phyloP scores from a whole-genome alignment of 371 early-diverging fungal genomes.

The Zopfochytrium polystomum region DNA sequence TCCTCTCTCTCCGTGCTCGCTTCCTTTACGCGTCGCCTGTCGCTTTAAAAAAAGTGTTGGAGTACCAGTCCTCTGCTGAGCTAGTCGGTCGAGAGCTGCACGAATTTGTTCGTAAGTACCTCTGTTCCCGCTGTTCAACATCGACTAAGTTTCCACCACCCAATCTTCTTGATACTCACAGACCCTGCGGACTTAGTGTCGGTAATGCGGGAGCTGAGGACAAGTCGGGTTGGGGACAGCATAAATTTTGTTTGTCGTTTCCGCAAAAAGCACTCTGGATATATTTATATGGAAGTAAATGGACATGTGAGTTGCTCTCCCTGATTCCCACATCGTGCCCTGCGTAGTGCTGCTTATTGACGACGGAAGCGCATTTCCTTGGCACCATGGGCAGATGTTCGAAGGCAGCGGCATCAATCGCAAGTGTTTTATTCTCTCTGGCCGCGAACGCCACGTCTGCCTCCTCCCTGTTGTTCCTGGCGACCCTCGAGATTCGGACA shows the following conservation, averaged over 20 bases:
- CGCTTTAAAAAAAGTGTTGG: constrained; percentile 37
- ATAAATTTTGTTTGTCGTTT: constrained; percentile 60
- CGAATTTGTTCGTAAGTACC: constrained; percentile 60
- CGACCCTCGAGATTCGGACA: constrained; percentile 22
- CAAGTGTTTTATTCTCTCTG: constrained; percentile 61
- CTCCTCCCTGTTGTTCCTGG: constrained; percentile 28
- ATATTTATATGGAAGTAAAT: constrained; percentile 60
- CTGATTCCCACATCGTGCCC: not conserved
- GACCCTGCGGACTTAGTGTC: constrained; percentile 61
- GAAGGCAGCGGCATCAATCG: constrained; percentile 57
- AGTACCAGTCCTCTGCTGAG: constrained; percentile 53
- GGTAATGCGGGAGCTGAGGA: constrained; percentile 57
- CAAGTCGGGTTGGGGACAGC: constrained; percentile 30
- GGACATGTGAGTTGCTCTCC: constrained; percentile 42
- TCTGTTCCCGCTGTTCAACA: no score
- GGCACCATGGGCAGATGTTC: constrained; percentile 32
- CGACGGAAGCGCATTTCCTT: not conserved
- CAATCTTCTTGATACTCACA: no score
- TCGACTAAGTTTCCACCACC: no score
- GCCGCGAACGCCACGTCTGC: constrained; percentile 48
- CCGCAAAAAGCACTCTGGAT: constrained; percentile 51
- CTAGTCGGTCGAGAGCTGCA: constrained; percentile 55
- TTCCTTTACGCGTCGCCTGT: constrained; percentile 57
- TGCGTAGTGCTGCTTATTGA: not conserved
- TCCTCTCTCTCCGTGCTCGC: constrained; percentile 61